phyloP scores from a whole-genome alignment of 345 rosid genomes.

The Ceriops zippeliana region DNA sequence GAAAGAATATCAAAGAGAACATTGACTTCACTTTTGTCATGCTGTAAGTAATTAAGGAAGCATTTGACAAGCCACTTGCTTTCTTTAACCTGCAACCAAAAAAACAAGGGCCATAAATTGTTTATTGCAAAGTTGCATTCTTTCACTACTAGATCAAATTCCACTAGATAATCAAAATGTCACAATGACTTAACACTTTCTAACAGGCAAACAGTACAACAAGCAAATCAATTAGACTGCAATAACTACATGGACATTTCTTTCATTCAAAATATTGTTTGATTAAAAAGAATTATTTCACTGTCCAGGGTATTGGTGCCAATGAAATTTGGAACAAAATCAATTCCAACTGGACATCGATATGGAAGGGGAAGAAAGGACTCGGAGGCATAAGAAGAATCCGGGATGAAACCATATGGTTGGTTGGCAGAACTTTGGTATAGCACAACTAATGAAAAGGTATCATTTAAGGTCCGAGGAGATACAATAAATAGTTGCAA shows the following conservation, averaged over 20 bases:
- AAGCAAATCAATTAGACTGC: background rate
- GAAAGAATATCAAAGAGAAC: constrained; percentile 92
- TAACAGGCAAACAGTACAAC: background rate
- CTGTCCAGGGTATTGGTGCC: background rate
- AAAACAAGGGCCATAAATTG: background rate
- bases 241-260: background rate
- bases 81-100: constrained; percentile 75
- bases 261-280: background rate
- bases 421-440: no score
- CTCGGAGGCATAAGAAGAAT: background rate
- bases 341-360: background rate
- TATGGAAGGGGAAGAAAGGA: background rate
- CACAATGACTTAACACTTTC: background rate
- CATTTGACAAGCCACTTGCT: constrained; percentile 99
- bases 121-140: no score
- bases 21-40: constrained; percentile 76
- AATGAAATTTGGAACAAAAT: background rate
- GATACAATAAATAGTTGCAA: background rate
- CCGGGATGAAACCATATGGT: no score
- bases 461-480: background rate
- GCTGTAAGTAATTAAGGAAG: constrained; percentile 82
- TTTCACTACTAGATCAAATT: no score
- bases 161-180: no score
- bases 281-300: background rate
- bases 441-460: no score